Evolutionary conservation across 371 early-diverging fungal species (phyloP), one percentile per base, ranked within the genome.

Genomic region (Mortierella sp.): DNA sequence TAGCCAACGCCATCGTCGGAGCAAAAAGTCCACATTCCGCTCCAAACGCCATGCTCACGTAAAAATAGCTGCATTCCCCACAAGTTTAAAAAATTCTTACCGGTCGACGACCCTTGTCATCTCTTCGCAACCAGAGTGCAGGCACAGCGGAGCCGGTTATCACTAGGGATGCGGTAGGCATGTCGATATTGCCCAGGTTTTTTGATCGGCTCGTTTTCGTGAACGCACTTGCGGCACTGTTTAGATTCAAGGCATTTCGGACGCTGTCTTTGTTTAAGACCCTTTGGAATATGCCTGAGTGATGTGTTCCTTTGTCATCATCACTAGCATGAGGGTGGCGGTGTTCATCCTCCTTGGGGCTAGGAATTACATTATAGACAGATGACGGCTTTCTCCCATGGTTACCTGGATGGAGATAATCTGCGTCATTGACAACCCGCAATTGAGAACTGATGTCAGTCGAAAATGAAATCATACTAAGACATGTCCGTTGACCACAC

Each of bases 101-200:
- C 23, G 74, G 69, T 49, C 74, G 74, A 43, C 74, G 69, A 4
- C 69, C 64, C 45, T 68, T 74, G 58, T 68, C 61, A 39, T 74
- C 74, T 46, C 69, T 48, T 54, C 74, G 59, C 13, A 74, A 30
- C 61, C 57, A 74, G 16, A 74, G 65, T 12, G 69, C 69, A 41
- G 69, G 74, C 18, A 68, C 51, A 3, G 61, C 57, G 1, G 61
- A 54, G 27, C 61, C 74, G 26, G 49, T 49, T 13, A 74, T 41
- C 0, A 54, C 68, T 30, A 74, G 43, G 39, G 56, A 42, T 14
- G 56, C 47, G 0, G 48, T 38, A 21, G 64, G 57, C 10, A 64
- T 27, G 26, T 74, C 53, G 7, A 53, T 39, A 10, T 51, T 47
- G 0, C 28, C 38, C 30, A 58, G 28, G 34, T 50, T 48, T 38